Evolutionary conservation across 1,284 basidiomycete genomes (phyloP).

Genomic region (Vanrija sp.): DNA sequence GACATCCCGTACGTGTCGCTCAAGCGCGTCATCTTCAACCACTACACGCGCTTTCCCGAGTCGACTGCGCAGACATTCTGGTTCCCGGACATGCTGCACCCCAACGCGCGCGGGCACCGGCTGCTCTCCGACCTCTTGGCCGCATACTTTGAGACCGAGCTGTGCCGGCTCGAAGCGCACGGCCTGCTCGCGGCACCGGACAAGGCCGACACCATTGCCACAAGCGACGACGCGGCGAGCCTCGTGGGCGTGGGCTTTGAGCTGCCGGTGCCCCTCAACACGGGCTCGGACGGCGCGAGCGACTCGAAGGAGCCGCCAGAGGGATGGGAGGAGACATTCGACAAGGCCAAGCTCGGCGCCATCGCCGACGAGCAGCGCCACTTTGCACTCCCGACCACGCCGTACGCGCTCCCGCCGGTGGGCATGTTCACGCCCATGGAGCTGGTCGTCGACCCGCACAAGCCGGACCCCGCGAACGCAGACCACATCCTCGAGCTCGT

Average conservation of each 20-base stretch:
- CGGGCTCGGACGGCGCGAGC: neutral
- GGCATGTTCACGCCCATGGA: slow-evolving; percentile 39
- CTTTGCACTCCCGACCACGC: slow-evolving; percentile 36
- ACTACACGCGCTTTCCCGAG: slow-evolving; percentile 43
- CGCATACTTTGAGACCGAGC: slow-evolving; percentile 46
- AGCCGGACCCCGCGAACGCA: slow-evolving; percentile 28
- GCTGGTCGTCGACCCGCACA: slow-evolving; percentile 33
- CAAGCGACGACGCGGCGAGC: slow-evolving; percentile 20
- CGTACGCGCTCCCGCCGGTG: slow-evolving; percentile 37
- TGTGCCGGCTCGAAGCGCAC: slow-evolving; percentile 40
- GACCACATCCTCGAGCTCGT: slow-evolving; percentile 31
- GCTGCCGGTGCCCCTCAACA: neutral
- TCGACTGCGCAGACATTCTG: slow-evolving; percentile 39
- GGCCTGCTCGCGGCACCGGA: slow-evolving; percentile 33
- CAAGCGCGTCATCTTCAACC: slow-evolving; percentile 46
- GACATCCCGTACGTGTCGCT: slow-evolving; percentile 47
- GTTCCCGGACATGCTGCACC: slow-evolving; percentile 41
- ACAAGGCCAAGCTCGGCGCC: slow-evolving; percentile 20
- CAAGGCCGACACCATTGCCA: slow-evolving; percentile 30
- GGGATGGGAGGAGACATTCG: slow-evolving; percentile 42
- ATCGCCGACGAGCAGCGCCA: slow-evolving; percentile 31
- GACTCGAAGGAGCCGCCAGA: slow-evolving; percentile 22
- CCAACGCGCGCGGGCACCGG: slow-evolving; percentile 46
- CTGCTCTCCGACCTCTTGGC: slow-evolving; percentile 46
- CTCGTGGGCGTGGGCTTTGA: slow-evolving; percentile 31